phyloP scores from a whole-genome alignment of 164 flowering plant genomes.

The Vitis rotundifolia region DNA sequence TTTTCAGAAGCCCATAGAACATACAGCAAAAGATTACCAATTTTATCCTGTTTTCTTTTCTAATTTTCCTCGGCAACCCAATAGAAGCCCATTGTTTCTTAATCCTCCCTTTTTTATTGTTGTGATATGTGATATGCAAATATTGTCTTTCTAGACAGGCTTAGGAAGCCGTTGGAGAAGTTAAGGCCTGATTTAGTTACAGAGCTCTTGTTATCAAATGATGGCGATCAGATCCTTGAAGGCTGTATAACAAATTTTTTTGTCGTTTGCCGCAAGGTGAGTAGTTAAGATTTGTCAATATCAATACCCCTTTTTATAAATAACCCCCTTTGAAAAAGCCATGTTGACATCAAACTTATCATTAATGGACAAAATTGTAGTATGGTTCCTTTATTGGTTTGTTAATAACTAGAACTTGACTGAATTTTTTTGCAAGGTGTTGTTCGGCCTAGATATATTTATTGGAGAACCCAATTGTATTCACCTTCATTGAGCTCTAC shows the following conservation, averaged over 20 bases:
- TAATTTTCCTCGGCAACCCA: background rate
- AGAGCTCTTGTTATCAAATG: slow-evolving; percentile 84
- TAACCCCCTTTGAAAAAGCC: no score
- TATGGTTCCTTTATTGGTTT: background rate
- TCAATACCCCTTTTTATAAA: background rate
- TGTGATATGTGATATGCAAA: background rate
- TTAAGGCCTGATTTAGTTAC: slow-evolving; percentile 68
- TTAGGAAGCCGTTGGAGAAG: slow-evolving; percentile 74
- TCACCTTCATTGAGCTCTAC: background rate
- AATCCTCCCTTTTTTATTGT: background rate
- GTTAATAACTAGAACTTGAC: background rate
- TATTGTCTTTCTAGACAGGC: slow-evolving; percentile 39
- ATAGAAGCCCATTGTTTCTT: background rate
- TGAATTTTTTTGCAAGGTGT: background rate
- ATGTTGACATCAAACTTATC: no score
- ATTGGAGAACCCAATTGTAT: background rate
- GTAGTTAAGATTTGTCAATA: slow-evolving; percentile 8
- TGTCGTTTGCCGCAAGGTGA: slow-evolving; percentile 69
- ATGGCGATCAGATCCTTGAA: slow-evolving; percentile 84
- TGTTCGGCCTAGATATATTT: background rate
- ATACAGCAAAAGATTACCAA: no score
- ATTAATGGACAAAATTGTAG: background rate
- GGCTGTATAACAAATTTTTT: slow-evolving; percentile 82
- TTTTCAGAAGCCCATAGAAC: no score
- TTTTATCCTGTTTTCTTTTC: no score